phyloP scores from a whole-genome alignment of 495 filamentous ascomycete species.

The Amniculicola lignicola region DNA sequence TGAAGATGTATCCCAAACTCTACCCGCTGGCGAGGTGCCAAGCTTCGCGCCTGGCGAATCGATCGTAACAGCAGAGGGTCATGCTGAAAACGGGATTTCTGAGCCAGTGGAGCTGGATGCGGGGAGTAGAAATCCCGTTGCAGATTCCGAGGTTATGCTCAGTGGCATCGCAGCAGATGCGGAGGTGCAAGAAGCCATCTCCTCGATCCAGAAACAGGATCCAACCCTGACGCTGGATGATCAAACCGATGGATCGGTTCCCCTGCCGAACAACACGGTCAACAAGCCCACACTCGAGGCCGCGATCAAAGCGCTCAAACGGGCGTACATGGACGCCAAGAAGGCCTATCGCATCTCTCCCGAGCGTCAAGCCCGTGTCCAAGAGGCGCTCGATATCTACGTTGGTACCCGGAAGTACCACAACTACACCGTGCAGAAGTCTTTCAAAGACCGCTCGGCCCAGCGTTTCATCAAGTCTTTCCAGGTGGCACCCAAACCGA shows the following conservation, averaged over 20 bases:
- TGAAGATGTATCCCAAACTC: slow-evolving; percentile 31
- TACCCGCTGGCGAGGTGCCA: too few species aligned
- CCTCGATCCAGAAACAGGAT: slow-evolving; percentile 9
- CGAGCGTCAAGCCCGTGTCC: slow-evolving; percentile 65
- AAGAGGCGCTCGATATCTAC: slow-evolving; percentile 66
- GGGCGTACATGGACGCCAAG: slow-evolving; percentile 73
- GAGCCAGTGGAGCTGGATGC: neutral
- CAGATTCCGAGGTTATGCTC: neutral
- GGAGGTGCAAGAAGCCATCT: slow-evolving; percentile 13
- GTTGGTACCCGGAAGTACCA: slow-evolving; percentile 84
- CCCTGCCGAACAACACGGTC: slow-evolving; percentile 16
- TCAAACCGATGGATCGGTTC: slow-evolving; percentile 7
- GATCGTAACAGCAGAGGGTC: neutral
- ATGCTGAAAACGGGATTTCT: neutral
- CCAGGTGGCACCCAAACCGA: slow-evolving; percentile 53
- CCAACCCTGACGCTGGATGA: slow-evolving; percentile 5
- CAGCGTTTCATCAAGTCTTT: slow-evolving; percentile 90
- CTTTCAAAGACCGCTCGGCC: slow-evolving; percentile 70
- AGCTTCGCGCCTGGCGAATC: too few species aligned
- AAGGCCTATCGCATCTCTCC: slow-evolving; percentile 74
- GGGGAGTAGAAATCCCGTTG: neutral
- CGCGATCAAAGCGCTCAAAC: slow-evolving; percentile 71
- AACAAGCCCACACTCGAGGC: slow-evolving; percentile 48
- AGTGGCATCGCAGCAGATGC: neutral
- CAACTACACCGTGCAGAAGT: slow-evolving; percentile 94